phyloP scores from a whole-genome alignment of 257 asterid genomes.

The Buddleja alternifolia region DNA sequence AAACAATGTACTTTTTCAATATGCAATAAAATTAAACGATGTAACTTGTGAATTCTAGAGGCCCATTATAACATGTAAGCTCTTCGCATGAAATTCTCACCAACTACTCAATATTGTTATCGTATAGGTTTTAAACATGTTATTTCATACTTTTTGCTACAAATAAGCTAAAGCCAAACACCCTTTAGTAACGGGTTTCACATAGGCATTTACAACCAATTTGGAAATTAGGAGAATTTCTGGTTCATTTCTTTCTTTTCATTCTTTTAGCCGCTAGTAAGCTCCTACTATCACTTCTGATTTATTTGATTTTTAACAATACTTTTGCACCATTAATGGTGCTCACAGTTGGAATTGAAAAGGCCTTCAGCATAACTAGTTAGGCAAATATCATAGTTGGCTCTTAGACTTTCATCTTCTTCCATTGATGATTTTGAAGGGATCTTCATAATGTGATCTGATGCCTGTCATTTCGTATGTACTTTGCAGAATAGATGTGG shows the following conservation, averaged over 20 bases:
- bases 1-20: not conserved
- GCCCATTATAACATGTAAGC: not conserved
- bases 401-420: not conserved
- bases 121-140: not conserved
- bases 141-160: not conserved
- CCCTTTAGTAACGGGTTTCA: not conserved
- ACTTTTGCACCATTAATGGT: not conserved
- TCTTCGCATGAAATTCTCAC: not conserved
- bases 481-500: constrained; percentile 94
- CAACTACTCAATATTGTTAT: not conserved
- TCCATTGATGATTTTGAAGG: not conserved
- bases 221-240: not conserved
- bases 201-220: not conserved
- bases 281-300: not conserved
- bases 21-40: constrained; percentile 2
- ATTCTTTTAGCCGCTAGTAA: not conserved
- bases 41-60: too few relatives aligned
- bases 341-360: not conserved
- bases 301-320: not conserved
- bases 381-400: not conserved
- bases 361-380: not conserved
- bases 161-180: not conserved
- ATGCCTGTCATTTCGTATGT: constrained; percentile 17
- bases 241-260: not conserved
- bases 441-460: not conserved